Evolutionary conservation across 768 basidiomycete genomes (phyloP).

Genomic region (Boletus sp.): DNA sequence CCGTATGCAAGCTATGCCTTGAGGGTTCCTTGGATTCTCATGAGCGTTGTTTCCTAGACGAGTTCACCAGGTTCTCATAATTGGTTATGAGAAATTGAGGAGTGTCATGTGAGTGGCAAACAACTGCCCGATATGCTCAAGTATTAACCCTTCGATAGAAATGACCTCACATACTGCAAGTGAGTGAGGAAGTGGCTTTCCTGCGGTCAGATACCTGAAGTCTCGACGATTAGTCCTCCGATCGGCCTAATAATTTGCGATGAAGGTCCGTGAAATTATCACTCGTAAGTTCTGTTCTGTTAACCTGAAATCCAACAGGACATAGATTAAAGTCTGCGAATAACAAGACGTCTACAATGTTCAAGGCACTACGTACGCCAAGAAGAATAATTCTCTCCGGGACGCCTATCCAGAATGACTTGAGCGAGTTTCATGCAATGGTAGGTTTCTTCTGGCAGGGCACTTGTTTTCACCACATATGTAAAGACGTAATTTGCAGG

Average conservation of each 20-base stretch:
- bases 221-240: constrained; percentile 56
- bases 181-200: constrained; percentile 30
- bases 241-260: constrained; percentile 95
- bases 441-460: constrained; percentile 39
- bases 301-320: constrained; percentile 40
- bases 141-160: constrained; percentile 31
- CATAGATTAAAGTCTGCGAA: constrained; percentile 91
- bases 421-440: constrained; percentile 96
- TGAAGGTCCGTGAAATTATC: constrained; percentile 55
- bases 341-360: constrained; percentile 86
- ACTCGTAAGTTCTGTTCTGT: background rate
- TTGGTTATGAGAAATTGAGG: constrained; percentile 90
- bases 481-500: constrained; percentile 39
- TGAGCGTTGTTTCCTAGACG: constrained; percentile 39
- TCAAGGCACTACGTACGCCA: constrained; percentile 70
- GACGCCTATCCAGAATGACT: constrained; percentile 95
- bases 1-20: constrained; percentile 43
- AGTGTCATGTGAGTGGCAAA: constrained; percentile 64
- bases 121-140: background rate
- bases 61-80: constrained; percentile 82
- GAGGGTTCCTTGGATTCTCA: background rate
- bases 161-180: constrained; percentile 62
- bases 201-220: background rate
- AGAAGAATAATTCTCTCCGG: constrained; percentile 89
- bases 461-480: background rate